These are phyloP conservation scores for Rosa lucieae DNA, from an alignment of 306 rosid genomes.

Conservation along the genomic window DNA sequence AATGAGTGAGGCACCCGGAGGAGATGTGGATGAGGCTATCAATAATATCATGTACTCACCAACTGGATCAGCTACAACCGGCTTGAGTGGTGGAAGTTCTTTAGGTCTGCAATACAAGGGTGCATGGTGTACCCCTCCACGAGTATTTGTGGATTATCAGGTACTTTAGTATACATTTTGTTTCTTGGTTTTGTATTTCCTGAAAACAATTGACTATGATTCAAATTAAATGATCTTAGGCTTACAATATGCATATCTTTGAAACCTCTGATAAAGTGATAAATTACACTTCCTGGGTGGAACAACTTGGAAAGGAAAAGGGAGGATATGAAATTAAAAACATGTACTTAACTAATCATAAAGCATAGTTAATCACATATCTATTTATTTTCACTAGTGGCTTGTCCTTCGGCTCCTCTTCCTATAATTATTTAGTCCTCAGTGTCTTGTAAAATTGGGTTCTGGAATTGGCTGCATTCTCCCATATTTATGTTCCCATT, in stretches of 20 bases:
- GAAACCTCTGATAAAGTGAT: conserved; percentile 1
- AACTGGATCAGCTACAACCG: conserved; percentile 88
- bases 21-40: conserved; percentile 70
- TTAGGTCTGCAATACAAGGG: conserved; percentile 88
- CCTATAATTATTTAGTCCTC: not conserved
- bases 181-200: conserved; percentile 7
- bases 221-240: conserved; percentile 1
- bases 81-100: conserved; percentile 97
- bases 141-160: conserved; percentile 96
- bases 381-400: not conserved
- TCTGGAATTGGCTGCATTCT: not conserved
- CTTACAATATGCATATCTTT: conserved; percentile 3
- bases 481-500: conserved; percentile 1
- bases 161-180: conserved; percentile 38
- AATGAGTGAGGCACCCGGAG: conserved; percentile 80
- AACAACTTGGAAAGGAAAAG: not conserved
- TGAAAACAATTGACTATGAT: conserved; percentile 7
- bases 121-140: conserved; percentile 98
- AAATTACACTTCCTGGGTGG: not conserved
- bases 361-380: not conserved
- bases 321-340: not conserved
- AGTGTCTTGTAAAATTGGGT: conserved; percentile 11
- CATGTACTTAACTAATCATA: not conserved
- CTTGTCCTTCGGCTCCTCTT: not conserved
- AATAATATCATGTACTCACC: conserved; percentile 73